Evolutionary conservation across 176 grass and related monocot genomes (phyloP).

Genomic region (Oropetium thomaeum): DNA sequence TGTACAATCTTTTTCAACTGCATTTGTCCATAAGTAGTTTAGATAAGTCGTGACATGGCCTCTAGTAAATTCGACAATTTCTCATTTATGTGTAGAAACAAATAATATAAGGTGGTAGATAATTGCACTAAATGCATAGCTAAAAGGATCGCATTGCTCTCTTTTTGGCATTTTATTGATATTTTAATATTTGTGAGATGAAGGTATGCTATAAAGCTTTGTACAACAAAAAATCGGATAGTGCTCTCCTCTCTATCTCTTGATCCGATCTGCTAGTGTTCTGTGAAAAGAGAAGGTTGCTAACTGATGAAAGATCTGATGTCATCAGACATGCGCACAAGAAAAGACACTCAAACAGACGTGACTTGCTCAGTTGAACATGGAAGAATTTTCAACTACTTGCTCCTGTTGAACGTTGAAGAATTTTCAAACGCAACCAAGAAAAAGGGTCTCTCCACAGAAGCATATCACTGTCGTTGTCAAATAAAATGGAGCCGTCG

Average conservation of each 20-base stretch:
- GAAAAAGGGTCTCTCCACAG: background rate
- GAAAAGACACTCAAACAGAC: background rate
- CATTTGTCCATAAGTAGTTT: too few species aligned
- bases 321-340: background rate
- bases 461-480: background rate
- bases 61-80: too few species aligned
- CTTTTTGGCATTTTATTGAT: too few species aligned
- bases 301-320: background rate
- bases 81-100: too few species aligned
- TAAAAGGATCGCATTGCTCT: too few species aligned
- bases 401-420: background rate
- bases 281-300: background rate
- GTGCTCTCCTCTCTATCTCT: background rate
- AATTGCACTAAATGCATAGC: too few species aligned
- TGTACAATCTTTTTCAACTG: too few species aligned
- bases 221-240: too few species aligned
- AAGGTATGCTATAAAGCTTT: too few species aligned
- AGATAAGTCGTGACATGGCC: too few species aligned
- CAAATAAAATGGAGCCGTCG: background rate
- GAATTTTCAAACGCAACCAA: background rate
- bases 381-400: background rate
- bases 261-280: background rate
- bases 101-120: too few species aligned
- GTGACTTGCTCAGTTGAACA: slow-evolving; percentile 1
- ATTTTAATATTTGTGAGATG: too few species aligned